Evolutionary conservation across 768 basidiomycete genomes (phyloP).

Genomic region (Auricularia sp.): DNA sequence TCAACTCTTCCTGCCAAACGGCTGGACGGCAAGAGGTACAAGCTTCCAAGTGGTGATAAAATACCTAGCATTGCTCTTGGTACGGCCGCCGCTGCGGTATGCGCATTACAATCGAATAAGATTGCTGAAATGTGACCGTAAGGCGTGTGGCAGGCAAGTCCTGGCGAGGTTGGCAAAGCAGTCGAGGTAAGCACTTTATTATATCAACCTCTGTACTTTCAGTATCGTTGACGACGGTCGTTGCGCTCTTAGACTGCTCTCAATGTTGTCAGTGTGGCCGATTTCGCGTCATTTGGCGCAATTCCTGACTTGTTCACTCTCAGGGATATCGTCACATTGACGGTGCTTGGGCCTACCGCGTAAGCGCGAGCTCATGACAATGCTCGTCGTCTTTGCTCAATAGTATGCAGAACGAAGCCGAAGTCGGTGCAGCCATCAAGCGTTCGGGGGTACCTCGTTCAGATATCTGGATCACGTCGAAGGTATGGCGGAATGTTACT

Average conservation of each 20-base stretch:
- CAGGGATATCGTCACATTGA: constrained; percentile 59
- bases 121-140: background rate
- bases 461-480: constrained; percentile 57
- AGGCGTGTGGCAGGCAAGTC: constrained; percentile 57
- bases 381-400: background rate
- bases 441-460: constrained; percentile 51
- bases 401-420: constrained; percentile 49
- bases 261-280: constrained; percentile 24
- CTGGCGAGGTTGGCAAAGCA: constrained; percentile 53
- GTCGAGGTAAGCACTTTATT: constrained; percentile 38
- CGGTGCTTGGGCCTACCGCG: constrained; percentile 61
- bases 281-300: background rate
- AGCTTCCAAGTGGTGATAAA: constrained; percentile 54
- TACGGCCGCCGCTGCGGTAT: constrained; percentile 16
- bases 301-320: background rate
- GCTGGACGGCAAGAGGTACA: constrained; percentile 21
- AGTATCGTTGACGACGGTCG: no score
- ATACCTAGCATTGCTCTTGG: constrained; percentile 63
- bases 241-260: constrained; percentile 38
- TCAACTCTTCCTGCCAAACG: background rate
- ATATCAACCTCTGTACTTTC: background rate
- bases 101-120: background rate
- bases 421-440: constrained; percentile 54
- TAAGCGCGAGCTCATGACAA: constrained; percentile 18
- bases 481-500: constrained; percentile 31